Conservation (phyloP, 306 rosid species). For the Lathyrus tuberosus region DNA sequence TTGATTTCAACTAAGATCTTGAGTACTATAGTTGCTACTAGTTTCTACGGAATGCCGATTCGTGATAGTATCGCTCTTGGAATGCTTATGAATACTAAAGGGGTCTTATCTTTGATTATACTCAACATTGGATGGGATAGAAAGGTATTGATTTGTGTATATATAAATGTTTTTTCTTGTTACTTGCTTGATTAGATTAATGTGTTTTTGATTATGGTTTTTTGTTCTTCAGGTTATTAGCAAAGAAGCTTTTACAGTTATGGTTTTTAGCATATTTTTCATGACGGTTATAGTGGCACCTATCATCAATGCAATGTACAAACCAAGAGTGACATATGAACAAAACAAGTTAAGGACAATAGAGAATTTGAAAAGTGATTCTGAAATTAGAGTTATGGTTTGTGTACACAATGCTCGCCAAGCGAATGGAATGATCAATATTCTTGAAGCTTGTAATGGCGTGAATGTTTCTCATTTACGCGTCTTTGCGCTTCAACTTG, state of each 20-base stretch:
- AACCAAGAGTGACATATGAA: constrained; percentile 33
- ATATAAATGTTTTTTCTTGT: background rate
- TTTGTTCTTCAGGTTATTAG: constrained; percentile 35
- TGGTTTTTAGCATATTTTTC: constrained; percentile 3
- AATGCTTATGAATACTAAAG: constrained; percentile 52
- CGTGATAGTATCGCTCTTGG: constrained; percentile 45
- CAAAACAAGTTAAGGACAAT: constrained; percentile 38
- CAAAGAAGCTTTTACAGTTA: background rate
- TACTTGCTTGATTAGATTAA: background rate
- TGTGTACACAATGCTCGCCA: constrained; percentile 43
- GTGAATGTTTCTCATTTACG: constrained; percentile 26
- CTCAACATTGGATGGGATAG: constrained; percentile 38
- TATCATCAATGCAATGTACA: constrained; percentile 38
- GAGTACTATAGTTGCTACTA: constrained; percentile 28
- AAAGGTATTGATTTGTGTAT: constrained; percentile 28
- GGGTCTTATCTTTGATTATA: constrained; percentile 40
- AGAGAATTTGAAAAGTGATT: constrained; percentile 30
- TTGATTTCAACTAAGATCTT: constrained; percentile 31
- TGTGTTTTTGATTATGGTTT: background rate
- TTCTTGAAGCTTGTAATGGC: constrained; percentile 38
- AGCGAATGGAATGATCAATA: constrained; percentile 31
- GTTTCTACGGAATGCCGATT: constrained; percentile 10
- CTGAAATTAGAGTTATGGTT: constrained; percentile 35
- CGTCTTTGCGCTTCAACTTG: constrained; percentile 37
- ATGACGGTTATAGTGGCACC: constrained; percentile 42